These are phyloP conservation scores for Kondoa malvinella DNA, from an alignment of 768 basidiomycete species.

Conservation along the genomic window DNA sequence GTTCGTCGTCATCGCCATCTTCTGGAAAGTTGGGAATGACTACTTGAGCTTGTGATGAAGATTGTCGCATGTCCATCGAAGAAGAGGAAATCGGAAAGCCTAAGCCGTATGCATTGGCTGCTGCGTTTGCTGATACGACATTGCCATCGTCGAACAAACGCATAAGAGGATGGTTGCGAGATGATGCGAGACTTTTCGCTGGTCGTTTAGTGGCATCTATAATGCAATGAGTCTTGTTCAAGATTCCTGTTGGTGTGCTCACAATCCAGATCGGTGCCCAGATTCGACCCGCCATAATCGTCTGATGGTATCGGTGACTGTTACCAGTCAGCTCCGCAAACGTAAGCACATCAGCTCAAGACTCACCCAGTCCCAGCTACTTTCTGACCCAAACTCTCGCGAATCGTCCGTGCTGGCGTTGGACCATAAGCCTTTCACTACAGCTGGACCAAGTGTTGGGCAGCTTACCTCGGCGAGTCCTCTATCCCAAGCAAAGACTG, in stretches of 20 bases:
- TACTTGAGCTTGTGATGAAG: constrained; percentile 19
- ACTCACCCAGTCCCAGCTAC: background rate
- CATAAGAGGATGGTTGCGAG: constrained; percentile 20
- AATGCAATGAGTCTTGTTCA: too few species aligned
- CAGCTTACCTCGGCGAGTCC: constrained; percentile 39
- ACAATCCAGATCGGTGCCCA: constrained; percentile 15
- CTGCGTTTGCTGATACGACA: constrained; percentile 34
- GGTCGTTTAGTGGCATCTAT: constrained; percentile 37
- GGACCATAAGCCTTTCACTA: constrained; percentile 20
- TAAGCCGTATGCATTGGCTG: constrained; percentile 28
- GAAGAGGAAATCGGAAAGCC: constrained; percentile 11
- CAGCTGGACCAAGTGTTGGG: constrained; percentile 17
- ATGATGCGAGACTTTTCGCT: constrained; percentile 18
- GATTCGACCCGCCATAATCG: constrained; percentile 22
- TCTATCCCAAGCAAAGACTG: constrained; percentile 58
- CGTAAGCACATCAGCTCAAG: constrained; percentile 1
- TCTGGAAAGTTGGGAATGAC: constrained; percentile 13
- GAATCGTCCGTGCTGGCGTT: constrained; percentile 23
- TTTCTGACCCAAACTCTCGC: constrained; percentile 21
- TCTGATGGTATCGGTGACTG: constrained; percentile 27
- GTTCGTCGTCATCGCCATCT: background rate
- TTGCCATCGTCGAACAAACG: constrained; percentile 25
- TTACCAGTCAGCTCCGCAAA: background rate
- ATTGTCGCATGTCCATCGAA: constrained; percentile 19
- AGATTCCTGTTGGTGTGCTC: too few species aligned